Base-by-base conservation (phyloP, 768 basidiomycete genomes). In the Leccinum obscurum region DNA sequence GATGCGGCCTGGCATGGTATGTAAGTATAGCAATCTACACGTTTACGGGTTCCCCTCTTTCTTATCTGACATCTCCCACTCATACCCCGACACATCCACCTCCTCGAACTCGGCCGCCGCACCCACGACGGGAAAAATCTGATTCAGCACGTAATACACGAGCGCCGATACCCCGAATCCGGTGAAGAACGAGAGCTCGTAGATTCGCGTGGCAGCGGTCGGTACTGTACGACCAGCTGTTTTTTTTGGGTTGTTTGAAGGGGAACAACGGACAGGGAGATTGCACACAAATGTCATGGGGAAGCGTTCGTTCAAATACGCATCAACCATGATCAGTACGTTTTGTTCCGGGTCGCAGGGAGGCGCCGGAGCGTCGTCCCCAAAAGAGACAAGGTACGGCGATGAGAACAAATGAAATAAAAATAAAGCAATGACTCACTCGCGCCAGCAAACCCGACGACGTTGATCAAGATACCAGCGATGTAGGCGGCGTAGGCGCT, bases 151-250 rank as follows among this genome's bases (percentile, higher is more conserved):
- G 67, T 77, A 82, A 73, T 93, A 94, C 49, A 88, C 69, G 60
- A 89, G 53, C 9, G 83, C 77, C 2, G 90, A 89, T 48, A 87
- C 81, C 32, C 83, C 85, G 64, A 92, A 89, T 30, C 92, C 92
- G n/a, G 88, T 88, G 75, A 93, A 89, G 81, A 92, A 94, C 13
- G 89, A 85, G 77, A 92, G 81, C 55, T 87, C 76, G 72, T 89
- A 91, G 64, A 90, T 82, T 56, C 84, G 80, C n/a, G 85, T 89
- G 2, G 90, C 90, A 5, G 82, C 83, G 26, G 87, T 68, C 6
- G 89, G 85, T 1, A 92, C 90, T 0, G 68, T 72, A 41, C 77
- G 78, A 8, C 88, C 88, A 32, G 85, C 84, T 83, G 4, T 56
- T 50, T 46, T 46, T 46, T 44, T 44, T 10, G 2, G 37, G 37